phyloP scores from a whole-genome alignment of 1,284 basidiomycete genomes.

The Thecaphora frezii region DNA sequence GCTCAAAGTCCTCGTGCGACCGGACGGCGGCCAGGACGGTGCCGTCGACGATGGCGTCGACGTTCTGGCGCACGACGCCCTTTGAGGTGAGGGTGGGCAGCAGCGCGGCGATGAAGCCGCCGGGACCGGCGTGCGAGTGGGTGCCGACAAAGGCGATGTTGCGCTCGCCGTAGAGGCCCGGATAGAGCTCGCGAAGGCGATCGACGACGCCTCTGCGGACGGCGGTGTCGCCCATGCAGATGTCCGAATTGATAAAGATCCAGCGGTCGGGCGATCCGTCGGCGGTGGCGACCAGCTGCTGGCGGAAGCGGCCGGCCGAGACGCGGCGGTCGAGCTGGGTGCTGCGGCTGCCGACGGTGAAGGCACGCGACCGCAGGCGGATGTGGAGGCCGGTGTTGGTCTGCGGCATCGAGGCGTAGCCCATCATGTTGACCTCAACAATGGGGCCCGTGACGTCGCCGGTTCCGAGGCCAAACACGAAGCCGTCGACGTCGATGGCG shows the following conservation, averaged over 20 bases:
- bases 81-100: slow-evolving; percentile 75
- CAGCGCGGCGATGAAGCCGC: slow-evolving; percentile 72
- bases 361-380: slow-evolving; percentile 75
- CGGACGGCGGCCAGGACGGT: slow-evolving; percentile 70
- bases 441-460: slow-evolving; percentile 73
- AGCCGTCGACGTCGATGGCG: background rate
- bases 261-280: slow-evolving; percentile 61
- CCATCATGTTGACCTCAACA: slow-evolving; percentile 64
- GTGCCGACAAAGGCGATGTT: slow-evolving; percentile 78
- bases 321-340: background rate
- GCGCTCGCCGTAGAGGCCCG: slow-evolving; percentile 69
- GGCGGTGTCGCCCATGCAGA: slow-evolving; percentile 70
- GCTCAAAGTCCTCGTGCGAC: slow-evolving; percentile 67
- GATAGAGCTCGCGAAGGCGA: slow-evolving; percentile 65
- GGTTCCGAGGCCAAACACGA: slow-evolving; percentile 63
- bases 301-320: background rate
- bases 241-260: slow-evolving; percentile 75
- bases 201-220: slow-evolving; percentile 71
- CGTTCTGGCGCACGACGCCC: slow-evolving; percentile 68
- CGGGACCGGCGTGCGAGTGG: slow-evolving; percentile 76
- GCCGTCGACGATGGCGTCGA: slow-evolving; percentile 71
- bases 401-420: slow-evolving; percentile 72
- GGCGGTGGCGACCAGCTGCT: slow-evolving; percentile 18
- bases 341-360: slow-evolving; percentile 66
- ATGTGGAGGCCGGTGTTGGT: slow-evolving; percentile 77